A percentile compares a stretch with the other conserved stretches of the same genome.
Conservation (phyloP, 2,329 filamentous ascomycete genomes). For the Trichoderma cornu-damae region DNA sequence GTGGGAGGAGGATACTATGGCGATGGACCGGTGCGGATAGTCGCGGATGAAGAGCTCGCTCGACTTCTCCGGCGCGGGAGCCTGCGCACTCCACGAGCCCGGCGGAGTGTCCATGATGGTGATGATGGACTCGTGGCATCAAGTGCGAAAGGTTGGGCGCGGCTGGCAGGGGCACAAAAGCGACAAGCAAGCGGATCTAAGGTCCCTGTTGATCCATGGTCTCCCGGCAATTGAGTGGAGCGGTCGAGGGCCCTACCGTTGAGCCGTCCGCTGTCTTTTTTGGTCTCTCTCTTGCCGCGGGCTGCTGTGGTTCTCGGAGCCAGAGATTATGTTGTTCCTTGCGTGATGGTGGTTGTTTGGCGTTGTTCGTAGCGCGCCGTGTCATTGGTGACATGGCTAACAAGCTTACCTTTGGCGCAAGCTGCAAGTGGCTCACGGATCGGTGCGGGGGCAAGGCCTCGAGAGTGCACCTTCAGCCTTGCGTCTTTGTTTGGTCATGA, state of each 20-base stretch:
- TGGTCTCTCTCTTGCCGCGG: background rate
- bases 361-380: background rate
- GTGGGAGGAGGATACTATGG: constrained; percentile 72
- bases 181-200: constrained; percentile 14
- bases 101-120: constrained; percentile 45
- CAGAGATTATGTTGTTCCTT: background rate
- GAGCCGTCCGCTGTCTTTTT: background rate
- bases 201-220: constrained; percentile 23
- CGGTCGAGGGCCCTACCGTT: background rate
- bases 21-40: constrained; percentile 79
- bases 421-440: background rate
- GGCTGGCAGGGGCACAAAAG: constrained; percentile 14
- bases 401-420: constrained; percentile 6
- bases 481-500: background rate
- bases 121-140: constrained; percentile 11
- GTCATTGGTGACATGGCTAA: constrained; percentile 13
- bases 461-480: background rate
- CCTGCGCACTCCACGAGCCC: constrained; percentile 42
- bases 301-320: background rate
- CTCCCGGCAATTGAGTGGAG: constrained; percentile 17
- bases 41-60: constrained; percentile 82
- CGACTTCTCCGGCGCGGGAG: constrained; percentile 52
- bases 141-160: constrained; percentile 9
- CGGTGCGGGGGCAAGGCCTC: background rate
- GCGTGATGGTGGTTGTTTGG: background rate